These are phyloP conservation scores for Candida sanyaensis DNA, from an alignment of 1,139 yeast species.

Conservation along the genomic window DNA sequence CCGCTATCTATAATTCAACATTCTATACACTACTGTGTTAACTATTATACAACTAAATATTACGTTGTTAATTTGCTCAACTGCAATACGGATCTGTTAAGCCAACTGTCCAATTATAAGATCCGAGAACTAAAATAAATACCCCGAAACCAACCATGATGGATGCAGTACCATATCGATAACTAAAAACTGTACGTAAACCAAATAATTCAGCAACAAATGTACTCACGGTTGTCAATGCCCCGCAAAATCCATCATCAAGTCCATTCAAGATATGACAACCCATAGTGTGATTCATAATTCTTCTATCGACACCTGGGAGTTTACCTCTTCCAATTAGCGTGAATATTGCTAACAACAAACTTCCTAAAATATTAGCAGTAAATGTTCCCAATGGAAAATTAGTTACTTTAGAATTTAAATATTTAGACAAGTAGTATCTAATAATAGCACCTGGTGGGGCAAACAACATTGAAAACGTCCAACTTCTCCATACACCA, in stretches of 20 bases:
- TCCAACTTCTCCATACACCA: conserved; percentile 63
- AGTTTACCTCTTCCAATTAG: conserved; percentile 51
- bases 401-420: conserved; percentile 41
- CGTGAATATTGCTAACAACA: conserved; percentile 55
- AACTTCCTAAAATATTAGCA: conserved; percentile 64
- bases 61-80: neutral
- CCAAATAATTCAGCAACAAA: conserved; percentile 66
- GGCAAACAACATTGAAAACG: conserved; percentile 56
- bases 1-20: too few species aligned
- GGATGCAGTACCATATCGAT: conserved; percentile 41
- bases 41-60: neutral
- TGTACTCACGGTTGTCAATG: conserved; percentile 75
- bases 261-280: conserved; percentile 62
- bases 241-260: conserved; percentile 75
- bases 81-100: conserved; percentile 13
- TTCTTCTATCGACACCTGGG: conserved; percentile 15
- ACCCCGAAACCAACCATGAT: conserved; percentile 39
- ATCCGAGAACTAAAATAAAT: conserved; percentile 52
- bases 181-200: conserved; percentile 31
- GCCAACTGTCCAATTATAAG: conserved; percentile 52
- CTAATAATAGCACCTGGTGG: conserved; percentile 69
- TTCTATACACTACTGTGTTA: too few species aligned
- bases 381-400: conserved; percentile 78
- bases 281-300: conserved; percentile 35
- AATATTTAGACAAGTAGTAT: conserved; percentile 50